Conservation (phyloP, 305 asterid species). For the Nicotiana rustica region DNA sequence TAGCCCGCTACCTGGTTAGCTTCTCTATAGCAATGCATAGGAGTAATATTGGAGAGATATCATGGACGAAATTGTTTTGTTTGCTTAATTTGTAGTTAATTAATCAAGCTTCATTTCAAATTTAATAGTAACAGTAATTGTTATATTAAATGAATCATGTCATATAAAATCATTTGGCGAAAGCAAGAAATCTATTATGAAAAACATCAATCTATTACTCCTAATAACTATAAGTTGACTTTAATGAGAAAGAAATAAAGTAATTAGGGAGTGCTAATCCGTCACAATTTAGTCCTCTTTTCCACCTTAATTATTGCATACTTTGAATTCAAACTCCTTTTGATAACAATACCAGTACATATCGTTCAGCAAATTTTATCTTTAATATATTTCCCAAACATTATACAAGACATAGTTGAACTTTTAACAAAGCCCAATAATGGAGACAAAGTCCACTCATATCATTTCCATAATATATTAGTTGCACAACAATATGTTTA, state of each 20-base stretch:
- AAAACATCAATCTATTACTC: background rate
- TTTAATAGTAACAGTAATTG: background rate
- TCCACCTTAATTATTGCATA: background rate
- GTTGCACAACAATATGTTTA: background rate
- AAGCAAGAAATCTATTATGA: background rate
- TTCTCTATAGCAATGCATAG: too few relatives aligned
- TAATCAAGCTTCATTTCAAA: background rate
- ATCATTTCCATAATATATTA: background rate
- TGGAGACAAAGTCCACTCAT: background rate
- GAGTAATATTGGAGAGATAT: too few relatives aligned
- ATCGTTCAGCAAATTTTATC: background rate
- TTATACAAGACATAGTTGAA: background rate
- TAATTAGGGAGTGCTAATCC: background rate
- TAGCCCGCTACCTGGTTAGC: too few relatives aligned
- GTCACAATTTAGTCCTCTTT: background rate
- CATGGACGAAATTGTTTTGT: too few relatives aligned
- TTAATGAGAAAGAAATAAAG: background rate
- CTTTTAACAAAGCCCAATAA: slow-evolving; percentile 2
- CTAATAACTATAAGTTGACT: background rate
- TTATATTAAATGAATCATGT: background rate
- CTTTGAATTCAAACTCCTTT: background rate
- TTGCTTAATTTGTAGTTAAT: background rate
- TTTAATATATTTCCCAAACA: background rate
- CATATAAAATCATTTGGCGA: background rate
- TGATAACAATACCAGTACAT: background rate